A percentile compares a stretch with the other conserved stretches of the same genome.
phyloP scores from a whole-genome alignment of 345 rosid genomes.

The Linum lewisii region DNA sequence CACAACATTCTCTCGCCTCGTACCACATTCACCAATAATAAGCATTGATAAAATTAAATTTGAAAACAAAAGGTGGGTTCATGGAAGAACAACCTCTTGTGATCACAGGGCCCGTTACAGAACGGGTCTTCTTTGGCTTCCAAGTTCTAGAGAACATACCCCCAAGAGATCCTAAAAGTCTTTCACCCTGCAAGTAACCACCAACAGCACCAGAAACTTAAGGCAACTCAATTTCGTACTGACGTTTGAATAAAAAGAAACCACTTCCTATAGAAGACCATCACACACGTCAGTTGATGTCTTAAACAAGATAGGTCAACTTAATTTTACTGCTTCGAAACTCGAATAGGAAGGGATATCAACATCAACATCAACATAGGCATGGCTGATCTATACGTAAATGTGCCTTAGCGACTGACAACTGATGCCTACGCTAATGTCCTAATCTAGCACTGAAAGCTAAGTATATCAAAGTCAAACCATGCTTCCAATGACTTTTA shows the following conservation, averaged over 20 bases:
- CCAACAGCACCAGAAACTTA: constrained; percentile 9
- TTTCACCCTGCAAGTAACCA: constrained; percentile 69
- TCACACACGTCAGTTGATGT: neutral
- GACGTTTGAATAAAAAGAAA: neutral
- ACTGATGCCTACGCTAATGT: neutral
- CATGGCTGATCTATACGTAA: too few species aligned
- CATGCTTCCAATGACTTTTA: neutral
- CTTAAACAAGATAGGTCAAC: neutral
- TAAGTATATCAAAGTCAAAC: too few species aligned
- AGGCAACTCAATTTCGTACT: neutral
- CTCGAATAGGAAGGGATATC: too few species aligned
- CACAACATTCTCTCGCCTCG: too few species aligned
- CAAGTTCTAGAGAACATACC: constrained; percentile 83
- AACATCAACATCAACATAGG: too few species aligned
- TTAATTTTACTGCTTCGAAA: too few species aligned
- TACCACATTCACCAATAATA: neutral
- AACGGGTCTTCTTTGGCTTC: constrained; percentile 84
- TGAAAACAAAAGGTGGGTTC: neutral
- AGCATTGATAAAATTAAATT: neutral
- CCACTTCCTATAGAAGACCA: neutral
- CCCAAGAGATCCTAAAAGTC: constrained; percentile 91
- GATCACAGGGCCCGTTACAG: constrained; percentile 53
- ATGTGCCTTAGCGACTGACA: too few species aligned
- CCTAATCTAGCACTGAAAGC: neutral
- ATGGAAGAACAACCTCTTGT: constrained; percentile 42